phyloP scores from a whole-genome alignment of 768 basidiomycete species.

The Russula sp. region DNA sequence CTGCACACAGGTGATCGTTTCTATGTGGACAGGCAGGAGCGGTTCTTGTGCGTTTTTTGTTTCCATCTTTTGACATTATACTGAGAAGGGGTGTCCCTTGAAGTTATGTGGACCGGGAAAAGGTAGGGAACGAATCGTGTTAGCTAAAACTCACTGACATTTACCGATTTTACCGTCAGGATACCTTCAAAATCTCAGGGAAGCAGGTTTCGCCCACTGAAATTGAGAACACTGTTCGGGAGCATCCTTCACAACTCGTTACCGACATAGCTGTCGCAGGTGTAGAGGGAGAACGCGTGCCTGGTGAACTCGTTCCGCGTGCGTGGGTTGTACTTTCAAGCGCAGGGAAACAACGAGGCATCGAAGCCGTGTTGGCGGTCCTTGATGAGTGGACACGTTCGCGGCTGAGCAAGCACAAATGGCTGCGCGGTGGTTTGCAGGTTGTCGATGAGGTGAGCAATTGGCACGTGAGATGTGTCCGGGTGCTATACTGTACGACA shows the following conservation, averaged over 20 bases:
- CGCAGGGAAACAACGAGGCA: conserved; percentile 47
- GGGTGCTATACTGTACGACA: background rate
- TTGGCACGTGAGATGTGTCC: background rate
- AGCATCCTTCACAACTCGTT: conserved; percentile 48
- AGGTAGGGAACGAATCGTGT: conserved; percentile 38
- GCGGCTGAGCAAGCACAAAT: conserved; percentile 69
- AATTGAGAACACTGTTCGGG: conserved; percentile 60
- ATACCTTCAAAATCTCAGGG: conserved; percentile 76
- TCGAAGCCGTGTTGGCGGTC: conserved; percentile 33
- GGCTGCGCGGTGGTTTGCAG: conserved; percentile 67
- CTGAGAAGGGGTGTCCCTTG: background rate
- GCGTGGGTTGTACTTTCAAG: conserved; percentile 72
- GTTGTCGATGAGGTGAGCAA: conserved; percentile 50
- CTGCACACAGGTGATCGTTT: conserved; percentile 70
- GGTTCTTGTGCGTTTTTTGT: conserved; percentile 50
- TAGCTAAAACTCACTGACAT: background rate
- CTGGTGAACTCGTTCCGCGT: conserved; percentile 67
- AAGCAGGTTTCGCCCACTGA: conserved; percentile 76
- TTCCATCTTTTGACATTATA: too few species aligned
- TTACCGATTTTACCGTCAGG: conserved; percentile 35
- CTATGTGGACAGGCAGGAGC: conserved; percentile 50
- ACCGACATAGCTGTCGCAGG: conserved; percentile 67
- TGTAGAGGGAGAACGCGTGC: conserved; percentile 61
- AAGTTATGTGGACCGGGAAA: conserved; percentile 72
- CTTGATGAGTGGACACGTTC: conserved; percentile 58